Base-by-base conservation (phyloP, 2,329 filamentous ascomycete species). In the Nectriaceae sp. region DNA sequence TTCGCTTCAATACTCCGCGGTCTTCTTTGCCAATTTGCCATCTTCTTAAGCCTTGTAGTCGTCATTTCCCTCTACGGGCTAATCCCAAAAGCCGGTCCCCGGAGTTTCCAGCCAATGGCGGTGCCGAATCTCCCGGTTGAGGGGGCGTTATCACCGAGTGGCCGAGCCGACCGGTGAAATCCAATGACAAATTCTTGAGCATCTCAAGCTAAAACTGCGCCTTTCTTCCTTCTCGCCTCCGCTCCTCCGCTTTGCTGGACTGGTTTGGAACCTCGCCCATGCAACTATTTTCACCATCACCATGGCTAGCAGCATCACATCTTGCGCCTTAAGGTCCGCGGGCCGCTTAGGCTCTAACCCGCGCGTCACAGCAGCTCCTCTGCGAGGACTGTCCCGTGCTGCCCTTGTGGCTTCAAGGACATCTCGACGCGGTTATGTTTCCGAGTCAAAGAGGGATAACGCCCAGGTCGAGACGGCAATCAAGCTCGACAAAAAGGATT, bases 391-490 rank as follows among this genome's bases (percentile, higher is more conserved):
- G 44, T 54, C 61, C 46, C 63, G 60, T 44, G 59, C 70, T 44
- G 55, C 62, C 50, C 38, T 63, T 42, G 59, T 64, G 46, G 60
- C 64, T 50, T 56, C 60, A 21, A 53, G 52, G 43, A 44, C 54
- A 33, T 53, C 59, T 43, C 72, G 76, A 61, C 82, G 90, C 66
- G 79, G 75, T 62, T 96, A 96, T 79, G 91, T 96, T 55, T 88
- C 90, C 21, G 87, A 92, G 74, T 87, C 89, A 52, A 90, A 87
- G 75, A 80, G 84, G 57, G 85, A 89, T 61, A 82, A 84, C 70
- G 90, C 90, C 42, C 90, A 91, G 67, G 88, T 96, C 64, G 90
- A 96, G 63, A 88, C 87, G 11, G 85, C 90, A 51, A 92, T 96
- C 71, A 89, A 88, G 69, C 78, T 91, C 52, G 90, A 96, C 59